Conservation (phyloP, 371 early-diverging fungal genomes). For the Zopfochytrium polystomum region DNA sequence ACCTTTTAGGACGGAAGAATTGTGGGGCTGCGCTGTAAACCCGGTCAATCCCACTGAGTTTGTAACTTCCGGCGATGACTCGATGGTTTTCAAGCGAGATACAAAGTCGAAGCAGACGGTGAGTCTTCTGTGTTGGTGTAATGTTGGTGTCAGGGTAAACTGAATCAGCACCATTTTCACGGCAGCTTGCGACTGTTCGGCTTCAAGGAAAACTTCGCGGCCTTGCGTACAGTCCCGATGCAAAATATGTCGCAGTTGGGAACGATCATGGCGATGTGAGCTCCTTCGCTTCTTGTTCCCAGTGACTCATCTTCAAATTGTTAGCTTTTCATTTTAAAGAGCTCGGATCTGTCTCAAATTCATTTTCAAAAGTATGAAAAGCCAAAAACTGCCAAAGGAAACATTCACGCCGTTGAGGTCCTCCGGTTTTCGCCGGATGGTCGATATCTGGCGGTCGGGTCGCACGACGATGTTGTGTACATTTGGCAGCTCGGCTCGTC, state of each 20-base stretch:
- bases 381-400: conserved; percentile 15
- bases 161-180: no score
- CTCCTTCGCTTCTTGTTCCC: neutral
- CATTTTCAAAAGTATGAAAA: conserved; percentile 27
- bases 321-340: conserved; percentile 29
- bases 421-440: conserved; percentile 34
- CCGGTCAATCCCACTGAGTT: conserved; percentile 17
- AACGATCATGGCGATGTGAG: conserved; percentile 33
- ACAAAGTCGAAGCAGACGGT: conserved; percentile 13
- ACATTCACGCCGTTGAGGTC: conserved; percentile 16
- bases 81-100: conserved; percentile 21
- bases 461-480: conserved; percentile 23
- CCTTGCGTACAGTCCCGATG: conserved; percentile 26
- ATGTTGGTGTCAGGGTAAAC: neutral
- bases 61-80: conserved; percentile 30
- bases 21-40: conserved; percentile 26
- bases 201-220: conserved; percentile 30
- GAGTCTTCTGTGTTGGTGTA: neutral
- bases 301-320: conserved; percentile 1
- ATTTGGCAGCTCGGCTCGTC: conserved; percentile 15
- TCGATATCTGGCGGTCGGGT: conserved; percentile 25
- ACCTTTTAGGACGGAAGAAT: conserved; percentile 26
- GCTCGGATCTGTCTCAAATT: conserved; percentile 22
- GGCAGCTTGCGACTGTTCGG: conserved; percentile 20
- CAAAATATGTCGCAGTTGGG: conserved; percentile 29